A percentile compares a stretch with the other conserved stretches of the same genome.
Evolutionary conservation across 768 basidiomycete species (phyloP).

Genomic region (Gelatoporia subvermispora): DNA sequence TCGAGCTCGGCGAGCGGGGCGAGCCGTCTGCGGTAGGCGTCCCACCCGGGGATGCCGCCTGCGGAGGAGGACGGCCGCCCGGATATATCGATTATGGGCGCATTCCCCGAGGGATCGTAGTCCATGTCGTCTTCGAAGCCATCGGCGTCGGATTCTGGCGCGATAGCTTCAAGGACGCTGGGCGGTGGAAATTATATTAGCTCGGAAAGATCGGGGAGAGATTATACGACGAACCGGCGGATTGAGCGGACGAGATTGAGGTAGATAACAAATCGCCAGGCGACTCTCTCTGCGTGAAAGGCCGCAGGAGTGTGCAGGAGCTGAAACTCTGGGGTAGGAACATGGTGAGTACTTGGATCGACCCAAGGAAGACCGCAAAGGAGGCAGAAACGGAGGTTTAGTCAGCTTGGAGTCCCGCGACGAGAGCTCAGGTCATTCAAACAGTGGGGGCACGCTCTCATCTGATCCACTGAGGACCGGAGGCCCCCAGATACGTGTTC

Average conservation of each 20-base stretch:
- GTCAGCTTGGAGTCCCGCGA: no score
- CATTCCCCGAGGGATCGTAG: constrained; percentile 44
- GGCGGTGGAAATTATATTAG: constrained; percentile 3
- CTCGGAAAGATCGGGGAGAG: neutral
- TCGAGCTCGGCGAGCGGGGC: constrained; percentile 70
- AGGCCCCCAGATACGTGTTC: no score
- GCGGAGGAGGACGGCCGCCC: constrained; percentile 46
- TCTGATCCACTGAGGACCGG: no score
- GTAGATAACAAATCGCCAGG: constrained; percentile 87
- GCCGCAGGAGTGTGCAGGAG: constrained; percentile 72
- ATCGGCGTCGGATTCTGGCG: constrained; percentile 57
- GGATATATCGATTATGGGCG: constrained; percentile 40
- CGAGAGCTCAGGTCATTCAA: no score
- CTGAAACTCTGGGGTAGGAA: constrained; percentile 62
- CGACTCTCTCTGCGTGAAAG: constrained; percentile 75
- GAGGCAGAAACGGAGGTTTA: no score
- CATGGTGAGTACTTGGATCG: no score
- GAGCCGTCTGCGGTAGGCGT: constrained; percentile 54
- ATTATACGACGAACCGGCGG: constrained; percentile 46
- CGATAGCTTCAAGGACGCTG: constrained; percentile 72
- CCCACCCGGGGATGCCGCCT: constrained; percentile 52
- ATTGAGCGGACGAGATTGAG: constrained; percentile 82
- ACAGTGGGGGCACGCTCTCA: no score
- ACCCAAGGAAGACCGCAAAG: no score
- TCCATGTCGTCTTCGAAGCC: constrained; percentile 56